phyloP scores from a whole-genome alignment of 768 basidiomycete genomes.

The Phylloporus sp. region DNA sequence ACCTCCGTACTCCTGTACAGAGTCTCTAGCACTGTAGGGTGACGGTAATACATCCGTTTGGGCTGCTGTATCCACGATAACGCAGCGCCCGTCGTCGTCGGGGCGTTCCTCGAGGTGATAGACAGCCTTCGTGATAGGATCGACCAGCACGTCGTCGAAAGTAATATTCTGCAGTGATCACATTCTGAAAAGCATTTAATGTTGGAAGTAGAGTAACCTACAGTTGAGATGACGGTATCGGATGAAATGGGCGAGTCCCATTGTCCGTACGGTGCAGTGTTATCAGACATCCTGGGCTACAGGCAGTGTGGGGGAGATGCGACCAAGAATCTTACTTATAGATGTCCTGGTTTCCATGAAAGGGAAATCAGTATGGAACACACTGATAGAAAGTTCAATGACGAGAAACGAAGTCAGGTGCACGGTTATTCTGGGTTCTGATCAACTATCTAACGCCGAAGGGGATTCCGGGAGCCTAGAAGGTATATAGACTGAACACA shows the following conservation, averaged over 20 bases:
- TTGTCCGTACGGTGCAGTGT: conserved; percentile 47
- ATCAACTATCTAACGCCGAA: background rate
- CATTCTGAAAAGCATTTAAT: background rate
- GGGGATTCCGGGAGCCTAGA: background rate
- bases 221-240: conserved; percentile 43
- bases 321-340: background rate
- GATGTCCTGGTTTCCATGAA: background rate
- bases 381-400: background rate
- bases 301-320: background rate
- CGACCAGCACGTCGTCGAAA: conserved; percentile 46
- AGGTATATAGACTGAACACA: background rate
- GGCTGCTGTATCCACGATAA: conserved; percentile 46
- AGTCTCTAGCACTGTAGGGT: conserved; percentile 47
- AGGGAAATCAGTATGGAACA: background rate
- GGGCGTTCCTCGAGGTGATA: conserved; percentile 60
- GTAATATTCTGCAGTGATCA: conserved; percentile 18
- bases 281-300: background rate
- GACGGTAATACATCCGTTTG: conserved; percentile 44
- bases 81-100: conserved; percentile 36
- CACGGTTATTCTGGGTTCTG: background rate
- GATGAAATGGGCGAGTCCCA: conserved; percentile 55
- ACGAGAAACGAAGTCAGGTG: background rate
- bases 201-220: conserved; percentile 10
- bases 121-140: conserved; percentile 38
- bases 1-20: conserved; percentile 69